These are phyloP conservation scores for Irpex sp. DNA, from an alignment of 1,284 basidiomycete species.

Conservation along the genomic window DNA sequence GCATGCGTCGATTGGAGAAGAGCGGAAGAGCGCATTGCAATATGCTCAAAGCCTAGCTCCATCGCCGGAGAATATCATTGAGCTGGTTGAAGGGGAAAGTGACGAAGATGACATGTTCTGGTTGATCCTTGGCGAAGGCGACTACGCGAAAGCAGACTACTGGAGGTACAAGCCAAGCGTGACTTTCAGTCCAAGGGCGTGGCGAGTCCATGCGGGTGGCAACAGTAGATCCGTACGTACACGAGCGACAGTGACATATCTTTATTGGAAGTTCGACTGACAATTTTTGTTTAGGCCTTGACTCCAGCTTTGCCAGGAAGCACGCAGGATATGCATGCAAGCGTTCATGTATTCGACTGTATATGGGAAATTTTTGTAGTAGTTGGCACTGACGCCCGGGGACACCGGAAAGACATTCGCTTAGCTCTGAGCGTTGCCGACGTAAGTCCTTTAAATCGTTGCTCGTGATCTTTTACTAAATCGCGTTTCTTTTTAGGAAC, in stretches of 20 bases:
- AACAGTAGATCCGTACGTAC: slow-evolving; percentile 37
- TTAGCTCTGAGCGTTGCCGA: slow-evolving; percentile 54
- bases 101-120: slow-evolving; percentile 76
- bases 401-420: slow-evolving; percentile 53
- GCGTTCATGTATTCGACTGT: slow-evolving; percentile 66
- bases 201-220: slow-evolving; percentile 47
- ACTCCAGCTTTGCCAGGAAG: slow-evolving; percentile 27
- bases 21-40: slow-evolving; percentile 54
- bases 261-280: background rate
- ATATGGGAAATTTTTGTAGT: slow-evolving; percentile 74
- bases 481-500: slow-evolving; percentile 35
- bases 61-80: slow-evolving; percentile 39
- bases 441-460: slow-evolving; percentile 34
- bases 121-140: slow-evolving; percentile 73
- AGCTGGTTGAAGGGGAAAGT: slow-evolving; percentile 60
- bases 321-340: slow-evolving; percentile 26
- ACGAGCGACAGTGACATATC: background rate
- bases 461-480: slow-evolving; percentile 1
- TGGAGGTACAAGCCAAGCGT: slow-evolving; percentile 64
- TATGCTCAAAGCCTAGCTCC: slow-evolving; percentile 52
- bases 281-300: slow-evolving; percentile 22
- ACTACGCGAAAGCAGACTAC: slow-evolving; percentile 72
- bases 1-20: slow-evolving; percentile 53
- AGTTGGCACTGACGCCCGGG: slow-evolving; percentile 64
- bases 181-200: slow-evolving; percentile 40